Conservation (phyloP, 1,284 basidiomycete species). For the Lignosus rhinocerotis region DNA sequence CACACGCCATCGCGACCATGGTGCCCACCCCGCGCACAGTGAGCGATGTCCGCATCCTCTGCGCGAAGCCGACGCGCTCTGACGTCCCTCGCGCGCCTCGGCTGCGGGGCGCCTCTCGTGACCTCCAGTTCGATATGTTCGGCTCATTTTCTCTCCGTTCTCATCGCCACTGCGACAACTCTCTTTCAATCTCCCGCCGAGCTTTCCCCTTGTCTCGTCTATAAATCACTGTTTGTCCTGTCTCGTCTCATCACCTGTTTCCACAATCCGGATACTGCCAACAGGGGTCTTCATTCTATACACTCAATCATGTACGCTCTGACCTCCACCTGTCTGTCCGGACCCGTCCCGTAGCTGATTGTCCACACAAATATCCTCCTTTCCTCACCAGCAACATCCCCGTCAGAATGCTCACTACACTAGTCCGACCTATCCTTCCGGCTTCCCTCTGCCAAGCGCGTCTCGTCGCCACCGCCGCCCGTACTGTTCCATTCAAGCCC, state of each 20-base stretch:
- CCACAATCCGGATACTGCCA: background rate
- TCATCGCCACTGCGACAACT: background rate
- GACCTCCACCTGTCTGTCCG: background rate
- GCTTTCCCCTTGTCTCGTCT: background rate
- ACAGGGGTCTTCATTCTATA: background rate
- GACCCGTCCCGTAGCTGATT: background rate
- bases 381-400: background rate
- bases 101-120: constrained; percentile 1
- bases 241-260: background rate
- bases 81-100: background rate
- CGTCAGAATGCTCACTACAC: constrained; percentile 16
- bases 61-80: too few species aligned
- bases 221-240: background rate
- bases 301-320: background rate
- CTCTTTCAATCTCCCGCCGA: background rate
- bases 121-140: background rate
- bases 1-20: background rate
- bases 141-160: constrained; percentile 1
- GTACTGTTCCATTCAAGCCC: constrained; percentile 7
- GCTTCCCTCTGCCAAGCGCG: constrained; percentile 12
- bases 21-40: background rate
- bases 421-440: constrained; percentile 10
- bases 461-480: constrained; percentile 10
- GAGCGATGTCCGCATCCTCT: background rate
- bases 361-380: background rate